Evolutionary conservation across 805 yeast species (phyloP).

Genomic region (Pichia californica): DNA sequence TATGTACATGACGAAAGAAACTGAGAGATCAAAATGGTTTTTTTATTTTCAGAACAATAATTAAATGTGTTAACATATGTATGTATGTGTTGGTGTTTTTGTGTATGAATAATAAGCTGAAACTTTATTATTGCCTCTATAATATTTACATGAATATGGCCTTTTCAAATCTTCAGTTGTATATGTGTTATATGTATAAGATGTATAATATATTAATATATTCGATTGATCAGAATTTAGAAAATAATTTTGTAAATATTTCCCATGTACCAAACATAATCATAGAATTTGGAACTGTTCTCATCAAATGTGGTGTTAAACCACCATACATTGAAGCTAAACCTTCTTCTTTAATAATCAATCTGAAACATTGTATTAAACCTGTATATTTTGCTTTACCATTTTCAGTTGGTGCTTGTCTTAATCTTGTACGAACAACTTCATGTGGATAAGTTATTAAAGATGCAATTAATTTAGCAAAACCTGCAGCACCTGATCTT

Average conservation of each 20-base stretch:
- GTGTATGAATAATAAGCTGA: too few species aligned
- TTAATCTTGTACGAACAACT: constrained; percentile 88
- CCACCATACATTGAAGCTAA: constrained; percentile 94
- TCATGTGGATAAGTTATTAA: constrained; percentile 94
- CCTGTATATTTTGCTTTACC: constrained; percentile 84
- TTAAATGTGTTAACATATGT: too few species aligned
- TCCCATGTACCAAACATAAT: constrained; percentile 99
- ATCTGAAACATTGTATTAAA: constrained; percentile 74
- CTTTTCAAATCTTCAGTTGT: too few species aligned
- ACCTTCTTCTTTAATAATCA: constrained; percentile 90
- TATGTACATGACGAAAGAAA: not conserved
- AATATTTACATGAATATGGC: too few species aligned
- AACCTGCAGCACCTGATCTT: constrained; percentile 95
- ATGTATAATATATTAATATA: too few species aligned
- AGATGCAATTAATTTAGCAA: constrained; percentile 90
- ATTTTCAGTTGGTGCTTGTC: constrained; percentile 80
- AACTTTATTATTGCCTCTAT: too few species aligned
- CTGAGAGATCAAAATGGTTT: not conserved
- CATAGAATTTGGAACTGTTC: constrained; percentile 96
- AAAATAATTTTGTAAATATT: constrained; percentile 55
- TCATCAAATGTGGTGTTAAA: constrained; percentile 88
- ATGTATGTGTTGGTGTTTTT: too few species aligned
- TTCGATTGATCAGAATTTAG: constrained; percentile 20
- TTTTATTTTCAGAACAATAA: too few species aligned
- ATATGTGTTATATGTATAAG: too few species aligned